Base-by-base conservation (phyloP, 2,329 filamentous ascomycete genomes). In the Exophiala viscosa region DNA sequence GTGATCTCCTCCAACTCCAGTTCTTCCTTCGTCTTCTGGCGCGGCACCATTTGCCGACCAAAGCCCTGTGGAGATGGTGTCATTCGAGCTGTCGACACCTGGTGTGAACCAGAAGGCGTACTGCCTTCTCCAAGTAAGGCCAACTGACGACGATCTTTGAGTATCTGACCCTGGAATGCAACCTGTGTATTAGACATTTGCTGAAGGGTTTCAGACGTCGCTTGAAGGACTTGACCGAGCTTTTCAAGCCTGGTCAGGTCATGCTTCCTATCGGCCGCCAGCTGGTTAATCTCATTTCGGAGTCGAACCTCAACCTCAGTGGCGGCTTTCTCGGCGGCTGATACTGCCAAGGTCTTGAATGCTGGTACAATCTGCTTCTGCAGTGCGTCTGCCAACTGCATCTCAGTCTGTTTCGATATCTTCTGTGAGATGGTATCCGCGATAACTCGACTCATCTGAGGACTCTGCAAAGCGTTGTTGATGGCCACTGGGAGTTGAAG, bases 371-470 rank as follows among this genome's bases (percentile, higher is more conserved):
- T 76, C 28, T 80, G 80, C 54, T 78, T 79, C 38, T 82, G 77
- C 34, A 92, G 69, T 8, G 81, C 74, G 33, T 77, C 75, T 11
- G 79, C 70, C 44, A 95, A 76, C 51, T 88, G 84, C 50, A 82
- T 77, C 64, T 95, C 87, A 23, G 96, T 76, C 49, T 81, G 83
- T 39, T 80, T 73, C 3, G 81, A 75, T 28, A 96, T 78, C 44
- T 81, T 83, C 59, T 82, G 80, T 2, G 83, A 77, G 32, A 95
- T 79, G 45, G 84, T 80, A 48, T 95, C 88, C 3, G 86, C 80
- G 49, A 96, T 82, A 5, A 79, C 73, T 63, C 86, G 86, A 58
- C 89, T 74, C 35, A 93, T 76, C 44, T 91, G 85, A 9, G 84
- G 83, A 59, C 86, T 87, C 65, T 88, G 85, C 48, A 96, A 70